Percentiles rank a stretch among this genome's conserved stretches.
phyloP scores from a whole-genome alignment of 2,329 filamentous ascomycete genomes.

The Botrytis fabae region DNA sequence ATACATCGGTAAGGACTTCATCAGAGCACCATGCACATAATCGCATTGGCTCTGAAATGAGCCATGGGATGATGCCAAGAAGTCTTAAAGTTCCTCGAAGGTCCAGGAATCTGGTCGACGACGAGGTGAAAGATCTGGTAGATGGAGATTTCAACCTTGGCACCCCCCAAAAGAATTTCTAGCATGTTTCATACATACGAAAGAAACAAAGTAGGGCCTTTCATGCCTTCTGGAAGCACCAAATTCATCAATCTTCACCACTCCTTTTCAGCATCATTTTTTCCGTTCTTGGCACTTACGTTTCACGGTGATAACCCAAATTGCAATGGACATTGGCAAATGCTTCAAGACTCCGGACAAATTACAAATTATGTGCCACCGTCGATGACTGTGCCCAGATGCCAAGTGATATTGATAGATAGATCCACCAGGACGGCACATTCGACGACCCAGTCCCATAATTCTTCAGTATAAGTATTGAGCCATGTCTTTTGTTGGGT shows the following conservation, averaged over 20 bases:
- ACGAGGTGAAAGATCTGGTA: not conserved
- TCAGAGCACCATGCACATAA: not conserved
- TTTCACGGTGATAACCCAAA: not conserved
- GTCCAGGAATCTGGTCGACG: not conserved
- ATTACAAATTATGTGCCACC: not conserved
- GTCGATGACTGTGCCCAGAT: not conserved
- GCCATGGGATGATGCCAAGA: conserved; percentile 1
- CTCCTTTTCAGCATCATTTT: not conserved
- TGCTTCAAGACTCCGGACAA: not conserved
- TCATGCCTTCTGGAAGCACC: not conserved
- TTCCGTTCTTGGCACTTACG: not conserved
- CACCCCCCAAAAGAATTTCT: not conserved
- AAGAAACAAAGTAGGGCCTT: too few species aligned
- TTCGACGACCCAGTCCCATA: not conserved
- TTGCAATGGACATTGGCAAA: not conserved
- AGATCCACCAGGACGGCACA: not conserved
- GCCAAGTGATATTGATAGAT: conserved; percentile 2
- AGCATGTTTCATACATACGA: not conserved
- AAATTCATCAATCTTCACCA: not conserved
- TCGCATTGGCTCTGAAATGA: not conserved
- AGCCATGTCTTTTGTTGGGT: not conserved
- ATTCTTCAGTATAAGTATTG: conserved; percentile 5
- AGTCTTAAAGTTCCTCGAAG: not conserved
- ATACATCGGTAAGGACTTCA: not conserved
- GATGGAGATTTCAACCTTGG: not conserved